Percentiles rank a stretch among this genome's conserved stretches.
Conservation (phyloP, 2,329 filamentous ascomycete genomes). For the Beauveria scarabaeidicola region DNA sequence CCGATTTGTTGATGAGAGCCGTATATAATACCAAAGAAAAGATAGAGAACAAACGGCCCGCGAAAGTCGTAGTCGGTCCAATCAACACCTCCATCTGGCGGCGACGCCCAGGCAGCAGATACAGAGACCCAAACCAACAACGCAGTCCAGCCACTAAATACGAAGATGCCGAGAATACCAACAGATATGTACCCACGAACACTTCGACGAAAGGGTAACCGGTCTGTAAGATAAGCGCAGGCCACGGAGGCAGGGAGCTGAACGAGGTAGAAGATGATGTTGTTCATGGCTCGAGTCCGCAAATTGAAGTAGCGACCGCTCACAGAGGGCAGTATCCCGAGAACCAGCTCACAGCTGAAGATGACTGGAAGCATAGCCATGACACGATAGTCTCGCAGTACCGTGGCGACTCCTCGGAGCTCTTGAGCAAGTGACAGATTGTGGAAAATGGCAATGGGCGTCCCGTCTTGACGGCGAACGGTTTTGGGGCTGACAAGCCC, state of each 20-base stretch:
- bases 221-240: slow-evolving; percentile 11
- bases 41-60: slow-evolving; percentile 13
- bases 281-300: slow-evolving; percentile 14
- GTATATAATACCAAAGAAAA: slow-evolving; percentile 13
- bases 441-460: slow-evolving; percentile 13
- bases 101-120: slow-evolving; percentile 2
- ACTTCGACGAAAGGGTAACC: background rate
- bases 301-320: slow-evolving; percentile 16
- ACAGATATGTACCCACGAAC: slow-evolving; percentile 8
- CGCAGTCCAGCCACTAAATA: slow-evolving; percentile 4
- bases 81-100: slow-evolving; percentile 10
- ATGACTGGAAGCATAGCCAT: slow-evolving; percentile 14
- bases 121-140: slow-evolving; percentile 9
- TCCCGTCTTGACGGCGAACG: slow-evolving; percentile 14
- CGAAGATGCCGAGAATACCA: slow-evolving; percentile 9
- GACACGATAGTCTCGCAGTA: slow-evolving; percentile 12
- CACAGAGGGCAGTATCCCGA: slow-evolving; percentile 11
- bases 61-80: slow-evolving; percentile 12
- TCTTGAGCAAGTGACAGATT: slow-evolving; percentile 11
- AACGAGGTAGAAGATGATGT: slow-evolving; percentile 13
- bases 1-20: slow-evolving; percentile 12
- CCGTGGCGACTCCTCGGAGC: slow-evolving; percentile 7
- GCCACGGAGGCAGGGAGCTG: slow-evolving; percentile 13
- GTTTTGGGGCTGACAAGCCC: slow-evolving; percentile 17
- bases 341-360: slow-evolving; percentile 13